Evolutionary conservation across 306 rosid genomes (phyloP), one percentile per base, ranked within the genome.

Genomic region (Geum urbanum): DNA sequence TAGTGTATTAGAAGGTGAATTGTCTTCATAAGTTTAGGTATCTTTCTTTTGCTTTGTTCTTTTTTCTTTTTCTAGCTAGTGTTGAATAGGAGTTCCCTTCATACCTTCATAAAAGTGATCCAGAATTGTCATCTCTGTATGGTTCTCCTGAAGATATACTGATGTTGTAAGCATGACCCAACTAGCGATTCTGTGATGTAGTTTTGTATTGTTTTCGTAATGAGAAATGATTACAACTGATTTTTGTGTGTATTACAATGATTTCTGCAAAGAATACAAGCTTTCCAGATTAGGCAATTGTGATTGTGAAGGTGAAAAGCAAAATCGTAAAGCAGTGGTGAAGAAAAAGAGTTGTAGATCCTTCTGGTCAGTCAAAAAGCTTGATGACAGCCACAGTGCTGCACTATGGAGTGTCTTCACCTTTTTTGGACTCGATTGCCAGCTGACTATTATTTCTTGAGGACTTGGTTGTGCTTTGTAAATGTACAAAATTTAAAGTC

Each of bases 1-100:
- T 85, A 82, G 81, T 72, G 80, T 82, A 85, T 72, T 70, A 77
- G 83, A 74, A 83, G 82, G 83, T 83, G 63, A 74, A 68, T 76
- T 54, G 74, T 78, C 20, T 37, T 14, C 65, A 59, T 14, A 15
- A 72, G 82, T 77, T 63, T 45, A 51, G 79, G 79, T 60, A 32
- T 32, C 37, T 32, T 32, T 32, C 37, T 32, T 32, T 32, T 32
- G 37, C 37, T 32, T 32, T 32, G 76, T 14, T 79, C 14, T 53
- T 68, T 37, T 41, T 24, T 13, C 64, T 60, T 20, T 50, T 14
- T 9, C 70, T 63, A 75, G 52, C 61, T 8, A 59, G 72, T 63
- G 49, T 66, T 71, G 75, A 79, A 77, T 46, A 74, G 77, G 77
- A 78, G 54, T 73, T 78, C 59, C 81, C 72, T 40, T 74, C 72